Evolutionary conservation across 2,329 filamentous ascomycete species (phyloP), one percentile per base, ranked within the genome.

Genomic region (Blastomyces percursus): DNA sequence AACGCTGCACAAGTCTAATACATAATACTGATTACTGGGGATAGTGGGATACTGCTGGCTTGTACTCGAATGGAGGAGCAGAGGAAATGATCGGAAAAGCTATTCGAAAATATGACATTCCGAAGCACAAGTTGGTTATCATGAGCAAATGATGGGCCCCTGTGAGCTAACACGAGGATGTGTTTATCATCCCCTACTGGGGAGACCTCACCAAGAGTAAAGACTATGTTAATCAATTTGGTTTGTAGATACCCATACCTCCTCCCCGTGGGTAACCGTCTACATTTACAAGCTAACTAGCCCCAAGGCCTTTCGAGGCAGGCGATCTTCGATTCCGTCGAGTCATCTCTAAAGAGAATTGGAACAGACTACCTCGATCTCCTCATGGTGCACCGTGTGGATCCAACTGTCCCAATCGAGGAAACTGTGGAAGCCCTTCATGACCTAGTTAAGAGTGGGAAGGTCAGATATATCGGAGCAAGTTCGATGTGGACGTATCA

Each of bases 61-160:
- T 69, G 68, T 86, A 85, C 72, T 83, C 79, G 61, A 84, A 84
- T 64, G 83, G 83, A 30, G 74, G 72, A 0, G 81, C 78, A 3
- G 83, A 86, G 68, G 72, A 75, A 56, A 79, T 84, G 44, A 69
- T 71, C 42, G 82, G 79, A 63, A 84, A 83, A 68, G 82, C 82
- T 0, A 80, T 86, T 69, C 82, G 84, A 69, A 79, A 84, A 66
- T 84, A 82, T 73, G 73, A 79, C 21, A 79, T 86, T 21, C 82
- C 82, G 0, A 77, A 83, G 27, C 71, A 83, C 40, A 84, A 84
- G 66, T 69, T 86, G 5, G 77, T 84, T 61, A 79, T 86, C 51
- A 71, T 85, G 61, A 81, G 80, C 12, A 86, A 86, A 70, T 82
- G 79, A 69, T 80, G 68, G 68, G 79, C 74, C 60, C 74, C 75